Evolutionary conservation across 148 eudicot species (phyloP).

Genomic region (Rhododendron simsii): DNA sequence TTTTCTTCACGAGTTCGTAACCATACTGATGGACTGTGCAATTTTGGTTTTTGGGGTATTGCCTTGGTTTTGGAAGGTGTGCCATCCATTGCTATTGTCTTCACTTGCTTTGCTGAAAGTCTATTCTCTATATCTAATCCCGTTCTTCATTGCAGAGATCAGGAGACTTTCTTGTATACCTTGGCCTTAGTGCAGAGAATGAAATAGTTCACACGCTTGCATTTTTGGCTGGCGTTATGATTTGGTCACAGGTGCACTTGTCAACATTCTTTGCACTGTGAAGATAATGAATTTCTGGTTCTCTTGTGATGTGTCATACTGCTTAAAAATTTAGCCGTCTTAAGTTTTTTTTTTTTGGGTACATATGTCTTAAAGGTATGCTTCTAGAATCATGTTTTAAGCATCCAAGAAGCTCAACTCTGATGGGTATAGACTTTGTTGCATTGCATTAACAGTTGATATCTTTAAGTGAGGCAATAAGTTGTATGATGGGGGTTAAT

Average conservation of each 20-base stretch:
- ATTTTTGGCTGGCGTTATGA: constrained; percentile 88
- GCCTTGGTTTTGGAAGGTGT: constrained; percentile 96
- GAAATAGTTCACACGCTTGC: constrained; percentile 91
- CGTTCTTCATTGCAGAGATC: constrained; percentile 46
- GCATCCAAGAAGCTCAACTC: background rate
- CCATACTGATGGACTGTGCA: constrained; percentile 80
- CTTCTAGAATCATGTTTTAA: background rate
- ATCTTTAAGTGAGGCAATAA: background rate
- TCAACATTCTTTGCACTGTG: background rate
- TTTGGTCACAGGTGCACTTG: constrained; percentile 88
- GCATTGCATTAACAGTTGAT: background rate
- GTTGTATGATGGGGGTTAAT: background rate
- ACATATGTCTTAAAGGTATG: background rate
- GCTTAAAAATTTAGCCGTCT: background rate
- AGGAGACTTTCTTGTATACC: constrained; percentile 48
- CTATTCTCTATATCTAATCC: constrained; percentile 4
- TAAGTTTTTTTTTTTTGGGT: background rate
- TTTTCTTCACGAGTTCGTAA: constrained; percentile 83
- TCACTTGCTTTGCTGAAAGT: background rate
- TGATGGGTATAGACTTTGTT: background rate
- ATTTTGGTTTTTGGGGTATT: constrained; percentile 70
- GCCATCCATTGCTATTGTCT: constrained; percentile 7
- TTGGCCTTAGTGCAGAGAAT: constrained; percentile 75
- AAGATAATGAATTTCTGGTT: background rate
- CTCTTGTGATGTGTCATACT: background rate